Base-by-base conservation (phyloP, 805 yeast genomes). In the Lipomyces lipofer region DNA sequence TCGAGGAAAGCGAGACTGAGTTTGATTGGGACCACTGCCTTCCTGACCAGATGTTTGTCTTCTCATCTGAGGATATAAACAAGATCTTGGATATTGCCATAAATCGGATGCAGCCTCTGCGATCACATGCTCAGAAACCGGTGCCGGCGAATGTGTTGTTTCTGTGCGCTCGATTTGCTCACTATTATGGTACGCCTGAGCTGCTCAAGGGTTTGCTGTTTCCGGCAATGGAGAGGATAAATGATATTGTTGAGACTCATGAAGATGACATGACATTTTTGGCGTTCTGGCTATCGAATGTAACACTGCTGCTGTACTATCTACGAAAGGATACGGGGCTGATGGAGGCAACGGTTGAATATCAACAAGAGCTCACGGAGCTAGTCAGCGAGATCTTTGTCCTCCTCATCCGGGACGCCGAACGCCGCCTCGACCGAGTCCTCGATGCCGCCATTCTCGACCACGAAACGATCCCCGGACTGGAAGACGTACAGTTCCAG, bases 211-310 rank as follows among this genome's bases (percentile, higher is more conserved):
- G 64, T 27, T 60, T 75, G 17, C 46, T 73, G 32, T 61, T 64
- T 2, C 57, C 66, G 10, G 63, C 69, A 6, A 36, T 59, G 7
- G 57, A 52, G 35, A 68, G 75, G 7, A 70, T 75, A 43, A 57
- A 64, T 35, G 60, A 67, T 6, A 66, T 62, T 2, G 64, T 68
- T n/a, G 64, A 65, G 36, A 64, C 64, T n/a, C 69, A 68, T 44
- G 61, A 59, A 19, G 66, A 67, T 15, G 78, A 75, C 51, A 64
- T 75, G 55, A 72, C 74, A n/a, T 69, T 62, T 49, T 46, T 71
- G 58, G 85, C 95, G 47, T 92, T 89, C 68, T 94, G 98, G 98
- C 78, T 94, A 33, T 83, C 96, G 3, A 85, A 86, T 24, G 67
- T 86, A 43, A 86, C 87, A 55, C 83, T 87, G 61, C 71, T 92